Conservation (phyloP, 2,329 filamentous ascomycete genomes). For the Penicillium rolfsii region DNA sequence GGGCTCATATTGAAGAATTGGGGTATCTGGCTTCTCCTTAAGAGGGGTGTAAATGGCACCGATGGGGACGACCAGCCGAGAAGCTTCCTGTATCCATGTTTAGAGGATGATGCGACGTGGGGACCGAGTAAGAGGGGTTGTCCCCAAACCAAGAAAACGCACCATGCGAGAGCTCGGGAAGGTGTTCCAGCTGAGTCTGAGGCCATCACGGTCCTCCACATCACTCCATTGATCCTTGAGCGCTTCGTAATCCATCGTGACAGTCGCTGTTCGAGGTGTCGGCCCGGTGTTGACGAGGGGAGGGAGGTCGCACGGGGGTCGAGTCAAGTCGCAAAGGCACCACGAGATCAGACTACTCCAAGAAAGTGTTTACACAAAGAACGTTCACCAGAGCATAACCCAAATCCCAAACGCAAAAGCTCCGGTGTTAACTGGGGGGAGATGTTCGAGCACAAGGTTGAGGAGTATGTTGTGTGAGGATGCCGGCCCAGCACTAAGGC, state of each 20-base stretch:
- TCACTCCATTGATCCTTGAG: conserved; percentile 96
- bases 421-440: conserved; percentile 35
- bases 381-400: conserved; percentile 37
- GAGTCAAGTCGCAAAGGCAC: conserved; percentile 23
- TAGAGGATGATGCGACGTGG: conserved; percentile 28
- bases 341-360: conserved; percentile 26
- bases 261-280: conserved; percentile 26
- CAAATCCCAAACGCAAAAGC: conserved; percentile 31
- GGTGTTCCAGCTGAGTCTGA: conserved; percentile 97
- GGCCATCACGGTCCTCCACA: conserved; percentile 93
- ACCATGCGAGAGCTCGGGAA: conserved; percentile 98
- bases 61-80: conserved; percentile 90
- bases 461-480: conserved; percentile 43
- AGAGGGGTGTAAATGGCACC: conserved; percentile 93
- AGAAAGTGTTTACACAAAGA: conserved; percentile 25
- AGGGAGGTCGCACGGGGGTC: conserved; percentile 26
- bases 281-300: conserved; percentile 32
- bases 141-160: conserved; percentile 36
- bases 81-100: conserved; percentile 72
- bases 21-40: conserved; percentile 88
- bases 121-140: neutral
- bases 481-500: conserved; percentile 44
- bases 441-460: conserved; percentile 34
- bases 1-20: conserved; percentile 90
- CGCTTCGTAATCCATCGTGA: conserved; percentile 84